Base-by-base conservation (phyloP, 352 stramenopile species). In the Phytophthora quininea region DNA sequence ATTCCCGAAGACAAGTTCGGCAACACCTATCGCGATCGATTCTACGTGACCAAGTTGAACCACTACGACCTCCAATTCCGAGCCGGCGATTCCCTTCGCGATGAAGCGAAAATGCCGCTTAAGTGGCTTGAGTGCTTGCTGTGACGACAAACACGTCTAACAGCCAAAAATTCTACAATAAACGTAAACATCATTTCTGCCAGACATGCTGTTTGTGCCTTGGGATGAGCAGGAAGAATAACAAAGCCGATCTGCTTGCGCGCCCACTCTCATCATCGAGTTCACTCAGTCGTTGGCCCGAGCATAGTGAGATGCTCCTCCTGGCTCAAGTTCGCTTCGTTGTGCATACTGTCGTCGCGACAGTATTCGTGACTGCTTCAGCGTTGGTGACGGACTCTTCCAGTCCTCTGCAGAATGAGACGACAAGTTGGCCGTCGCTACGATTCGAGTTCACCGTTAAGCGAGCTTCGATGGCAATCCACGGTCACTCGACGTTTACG, bases 21-120 rank as follows among this genome's bases (percentile, higher is more conserved):
- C 47, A 66, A 60, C 37, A 60, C 27, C 27, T 84, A 82, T 63
- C 51, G 19, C 1, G 71, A 57, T 19, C 48, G 31, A 15, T 75
- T 77, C 61, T 86, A 86, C 54, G 38, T 73, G 37, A 71, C 74
- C n/a, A 71, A 68, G 49, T 50, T 86, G 29, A 86, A 82, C 35
- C 35, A 11, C 10, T 40, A 40, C 10, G 35, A 40, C 35, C 35
- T 40, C 35, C 35, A 40, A 11, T 40, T 40, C 10, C 35, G 10
- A 11, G 35, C 35, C 35, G 35, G 10, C 10, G 35, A 40, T 11
- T 40, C 35, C 35, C 35, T 11, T 40, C 35, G 35, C 6, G 10
- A 40, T 40, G 35, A 40, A 11, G 35, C 6, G 35, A 11, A 11
- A 40, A 6, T 40, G 6, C 10, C 10, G 6, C 10, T 40, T 11